A percentile compares a stretch with the other conserved stretches of the same genome.
Conservation (phyloP, 192 early-diverging fungal species). For the Backusella luteola region DNA sequence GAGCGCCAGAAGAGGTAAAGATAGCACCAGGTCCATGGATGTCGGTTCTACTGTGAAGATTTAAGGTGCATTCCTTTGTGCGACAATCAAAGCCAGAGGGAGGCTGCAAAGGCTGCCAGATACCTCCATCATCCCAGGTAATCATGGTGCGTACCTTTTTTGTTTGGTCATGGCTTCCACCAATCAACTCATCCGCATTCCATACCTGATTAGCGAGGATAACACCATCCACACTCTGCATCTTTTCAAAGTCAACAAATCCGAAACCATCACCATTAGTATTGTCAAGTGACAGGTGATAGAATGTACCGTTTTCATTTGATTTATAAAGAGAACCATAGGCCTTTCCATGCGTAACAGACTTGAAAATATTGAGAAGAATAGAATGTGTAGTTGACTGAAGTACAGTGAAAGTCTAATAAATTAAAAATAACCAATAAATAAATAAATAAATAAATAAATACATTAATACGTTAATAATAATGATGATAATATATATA, state of each 20-base stretch:
- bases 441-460: slow-evolving; percentile 9
- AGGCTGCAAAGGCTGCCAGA: slow-evolving; percentile 62
- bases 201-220: slow-evolving; percentile 85
- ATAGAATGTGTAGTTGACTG: slow-evolving; percentile 78
- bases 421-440: neutral
- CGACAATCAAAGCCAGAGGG: slow-evolving; percentile 39
- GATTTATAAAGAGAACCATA: slow-evolving; percentile 85
- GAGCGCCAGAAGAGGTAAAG: slow-evolving; percentile 69
- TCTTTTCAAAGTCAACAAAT: slow-evolving; percentile 88
- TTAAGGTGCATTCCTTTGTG: slow-evolving; percentile 61
- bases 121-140: slow-evolving; percentile 86
- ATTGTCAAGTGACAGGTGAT: slow-evolving; percentile 69
- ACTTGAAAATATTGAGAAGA: slow-evolving; percentile 76
- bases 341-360: slow-evolving; percentile 44
- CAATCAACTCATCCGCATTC: slow-evolving; percentile 66
- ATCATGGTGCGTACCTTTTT: slow-evolving; percentile 76
- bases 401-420: slow-evolving; percentile 76
- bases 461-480: too few relatives aligned
- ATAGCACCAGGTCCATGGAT: slow-evolving; percentile 57
- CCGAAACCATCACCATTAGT: slow-evolving; percentile 76
- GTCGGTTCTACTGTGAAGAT: slow-evolving; percentile 79
- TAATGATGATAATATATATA: slow-evolving; percentile 5
- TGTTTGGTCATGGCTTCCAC: slow-evolving; percentile 39
- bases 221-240: slow-evolving; percentile 83
- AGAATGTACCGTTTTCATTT: slow-evolving; percentile 82